A percentile compares a stretch with the other conserved stretches of the same genome.
These are phyloP conservation scores for Phoma sp. DNA, from an alignment of 2,329 filamentous ascomycete genomes.

Conservation along the genomic window DNA sequence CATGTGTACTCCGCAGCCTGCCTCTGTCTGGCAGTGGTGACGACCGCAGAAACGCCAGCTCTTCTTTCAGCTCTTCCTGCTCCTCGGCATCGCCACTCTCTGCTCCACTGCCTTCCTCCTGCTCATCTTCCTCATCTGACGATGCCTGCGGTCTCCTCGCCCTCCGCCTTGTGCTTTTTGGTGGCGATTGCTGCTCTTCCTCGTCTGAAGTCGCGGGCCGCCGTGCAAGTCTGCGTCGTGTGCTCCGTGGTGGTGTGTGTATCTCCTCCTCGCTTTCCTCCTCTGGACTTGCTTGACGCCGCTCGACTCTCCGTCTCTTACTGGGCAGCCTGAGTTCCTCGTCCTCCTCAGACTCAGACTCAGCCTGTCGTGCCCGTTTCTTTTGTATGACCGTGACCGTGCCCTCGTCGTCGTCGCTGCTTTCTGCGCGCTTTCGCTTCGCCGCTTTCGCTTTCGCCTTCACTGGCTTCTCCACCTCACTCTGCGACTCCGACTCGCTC, in stretches of 20 bases:
- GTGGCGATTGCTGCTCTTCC: constrained; percentile 8
- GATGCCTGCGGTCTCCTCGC: constrained; percentile 31
- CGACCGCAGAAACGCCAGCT: constrained; percentile 54
- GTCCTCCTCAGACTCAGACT: constrained; percentile 5
- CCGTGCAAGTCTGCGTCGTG: constrained; percentile 9
- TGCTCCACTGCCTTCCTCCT: constrained; percentile 8
- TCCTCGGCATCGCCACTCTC: constrained; percentile 26
- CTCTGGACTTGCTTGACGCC: constrained; percentile 4
- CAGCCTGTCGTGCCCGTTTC: constrained; percentile 19
- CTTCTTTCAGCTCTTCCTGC: constrained; percentile 54
- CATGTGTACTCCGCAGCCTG: constrained; percentile 33
- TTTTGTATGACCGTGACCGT: constrained; percentile 22
- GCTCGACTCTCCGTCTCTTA: constrained; percentile 12
- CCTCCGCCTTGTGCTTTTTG: constrained; percentile 22
- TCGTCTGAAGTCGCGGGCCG: constrained; percentile 5
- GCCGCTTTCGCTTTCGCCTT: background rate
- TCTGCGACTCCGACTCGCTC: constrained; percentile 20
- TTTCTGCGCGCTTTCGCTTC: constrained; percentile 27
- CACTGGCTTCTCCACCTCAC: constrained; percentile 15
- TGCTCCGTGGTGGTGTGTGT: constrained; percentile 13
- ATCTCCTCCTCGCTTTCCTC: constrained; percentile 18
- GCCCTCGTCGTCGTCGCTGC: constrained; percentile 13
- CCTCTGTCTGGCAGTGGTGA: constrained; percentile 40
- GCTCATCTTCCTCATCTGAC: constrained; percentile 21
- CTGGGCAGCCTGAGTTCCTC: constrained; percentile 9